Conservation (phyloP, 2,329 filamentous ascomycete species). For the Exophiala mesophila region DNA sequence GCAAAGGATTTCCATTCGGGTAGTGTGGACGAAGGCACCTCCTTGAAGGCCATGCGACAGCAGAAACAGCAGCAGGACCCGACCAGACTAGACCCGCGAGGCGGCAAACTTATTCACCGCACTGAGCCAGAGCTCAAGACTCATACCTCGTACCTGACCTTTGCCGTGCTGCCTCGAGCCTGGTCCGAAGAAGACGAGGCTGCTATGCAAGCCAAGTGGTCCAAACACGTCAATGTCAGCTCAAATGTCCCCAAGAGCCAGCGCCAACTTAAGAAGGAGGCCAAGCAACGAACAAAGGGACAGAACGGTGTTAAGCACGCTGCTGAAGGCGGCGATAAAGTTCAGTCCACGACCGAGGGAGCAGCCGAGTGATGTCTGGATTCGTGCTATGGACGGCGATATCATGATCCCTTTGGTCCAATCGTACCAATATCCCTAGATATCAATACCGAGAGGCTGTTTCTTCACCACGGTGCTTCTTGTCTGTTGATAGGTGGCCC, state of each 20-base stretch:
- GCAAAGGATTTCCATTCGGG: slow-evolving; percentile 59
- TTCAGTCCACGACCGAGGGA: too few species aligned
- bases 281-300: slow-evolving; percentile 20
- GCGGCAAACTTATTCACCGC: slow-evolving; percentile 73
- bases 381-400: too few species aligned
- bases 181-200: slow-evolving; percentile 82
- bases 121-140: slow-evolving; percentile 87
- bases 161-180: slow-evolving; percentile 79
- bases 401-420: too few species aligned
- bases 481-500: too few species aligned
- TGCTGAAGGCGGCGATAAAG: too few species aligned
- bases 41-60: slow-evolving; percentile 18
- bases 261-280: slow-evolving; percentile 26
- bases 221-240: slow-evolving; percentile 15
- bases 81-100: slow-evolving; percentile 59
- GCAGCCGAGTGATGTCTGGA: too few species aligned
- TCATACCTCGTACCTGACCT: slow-evolving; percentile 95
- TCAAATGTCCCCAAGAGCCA: slow-evolving; percentile 22
- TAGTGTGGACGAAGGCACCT: slow-evolving; percentile 20
- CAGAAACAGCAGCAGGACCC: slow-evolving; percentile 23
- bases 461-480: too few species aligned
- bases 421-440: too few species aligned
- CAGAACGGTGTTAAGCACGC: slow-evolving; percentile 6
- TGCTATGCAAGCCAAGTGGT: slow-evolving; percentile 58
- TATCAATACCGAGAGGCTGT: too few species aligned